phyloP scores from a whole-genome alignment of 352 stramenopile species.

The Pseudoperonospora humuli region DNA sequence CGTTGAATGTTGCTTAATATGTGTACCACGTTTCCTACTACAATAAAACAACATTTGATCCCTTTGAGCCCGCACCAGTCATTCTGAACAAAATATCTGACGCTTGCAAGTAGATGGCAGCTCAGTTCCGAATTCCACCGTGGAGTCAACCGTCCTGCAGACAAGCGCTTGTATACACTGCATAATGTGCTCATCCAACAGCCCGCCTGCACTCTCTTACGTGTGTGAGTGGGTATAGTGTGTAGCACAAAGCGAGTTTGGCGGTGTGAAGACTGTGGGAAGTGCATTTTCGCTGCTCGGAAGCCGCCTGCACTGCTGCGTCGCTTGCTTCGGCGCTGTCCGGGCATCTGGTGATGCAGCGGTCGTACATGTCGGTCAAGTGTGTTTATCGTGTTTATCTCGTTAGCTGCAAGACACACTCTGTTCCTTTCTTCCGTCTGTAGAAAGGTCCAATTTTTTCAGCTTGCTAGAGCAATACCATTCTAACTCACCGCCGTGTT shows the following conservation, averaged over 20 bases:
- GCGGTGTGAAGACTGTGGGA: constrained; percentile 17
- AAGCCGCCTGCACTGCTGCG: constrained; percentile 26
- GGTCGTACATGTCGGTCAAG: constrained; percentile 31
- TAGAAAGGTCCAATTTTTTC: constrained; percentile 88
- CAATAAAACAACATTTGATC: neutral
- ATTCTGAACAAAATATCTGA: constrained; percentile 5
- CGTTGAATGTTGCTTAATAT: neutral
- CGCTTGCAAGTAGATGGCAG: no score
- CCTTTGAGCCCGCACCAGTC: constrained; percentile 20
- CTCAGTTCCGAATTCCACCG: constrained; percentile 7
- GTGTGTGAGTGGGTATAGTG: constrained; percentile 75
- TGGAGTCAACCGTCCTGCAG: neutral
- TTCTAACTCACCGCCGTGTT: constrained; percentile 66
- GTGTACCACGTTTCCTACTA: constrained; percentile 1
- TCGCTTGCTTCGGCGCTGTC: constrained; percentile 19
- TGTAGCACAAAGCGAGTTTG: constrained; percentile 49
- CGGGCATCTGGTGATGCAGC: constrained; percentile 12
- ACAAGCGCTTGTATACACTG: neutral
- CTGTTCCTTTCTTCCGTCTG: constrained; percentile 70
- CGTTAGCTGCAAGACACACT: constrained; percentile 69
- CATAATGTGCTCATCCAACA: constrained; percentile 62
- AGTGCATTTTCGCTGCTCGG: constrained; percentile 22
- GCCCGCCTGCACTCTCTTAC: constrained; percentile 31
- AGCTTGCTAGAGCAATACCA: constrained; percentile 58
- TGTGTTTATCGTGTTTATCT: constrained; percentile 2